These are phyloP conservation scores for Nitzschia sp. DNA, from an alignment of 108 stramenopile species.

Conservation along the genomic window DNA sequence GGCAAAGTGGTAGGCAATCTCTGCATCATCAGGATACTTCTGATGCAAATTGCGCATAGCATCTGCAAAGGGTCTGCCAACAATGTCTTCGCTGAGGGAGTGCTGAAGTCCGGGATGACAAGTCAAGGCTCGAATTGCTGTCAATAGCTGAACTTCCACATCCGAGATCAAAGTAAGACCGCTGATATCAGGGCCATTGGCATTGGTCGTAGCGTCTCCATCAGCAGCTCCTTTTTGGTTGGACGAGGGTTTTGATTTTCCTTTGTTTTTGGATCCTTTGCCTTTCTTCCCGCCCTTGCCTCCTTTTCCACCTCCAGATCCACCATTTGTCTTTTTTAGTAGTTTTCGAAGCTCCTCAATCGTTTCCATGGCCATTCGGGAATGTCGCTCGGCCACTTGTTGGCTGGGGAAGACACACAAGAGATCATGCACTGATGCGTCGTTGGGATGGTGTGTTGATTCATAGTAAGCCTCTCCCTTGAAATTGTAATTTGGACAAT, in stretches of 20 bases:
- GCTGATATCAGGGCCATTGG: background rate
- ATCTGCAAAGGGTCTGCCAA: constrained; percentile 75
- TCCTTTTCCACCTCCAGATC: constrained; percentile 18
- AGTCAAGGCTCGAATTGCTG: constrained; percentile 69
- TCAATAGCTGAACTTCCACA: constrained; percentile 57
- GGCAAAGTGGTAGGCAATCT: constrained; percentile 76
- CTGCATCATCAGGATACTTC: constrained; percentile 66
- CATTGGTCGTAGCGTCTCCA: background rate
- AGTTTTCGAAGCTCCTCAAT: constrained; percentile 62
- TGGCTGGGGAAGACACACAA: constrained; percentile 73
- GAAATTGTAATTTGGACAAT: constrained; percentile 86
- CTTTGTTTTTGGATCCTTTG: constrained; percentile 10
- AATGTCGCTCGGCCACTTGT: constrained; percentile 76
- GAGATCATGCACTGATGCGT: constrained; percentile 36
- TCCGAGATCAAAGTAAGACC: constrained; percentile 50
- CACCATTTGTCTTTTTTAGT: constrained; percentile 17
- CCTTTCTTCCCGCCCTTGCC: constrained; percentile 18
- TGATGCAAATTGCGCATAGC: constrained; percentile 62
- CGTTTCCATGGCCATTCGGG: constrained; percentile 56
- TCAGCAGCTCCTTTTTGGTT: background rate
- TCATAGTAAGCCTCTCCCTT: constrained; percentile 85
- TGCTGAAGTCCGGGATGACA: constrained; percentile 69
- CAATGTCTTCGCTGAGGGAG: constrained; percentile 43
- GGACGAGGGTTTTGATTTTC: background rate
- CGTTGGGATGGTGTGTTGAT: constrained; percentile 71